Evolutionary conservation across 148 eudicot species (phyloP).

Genomic region (Rheum nobile): DNA sequence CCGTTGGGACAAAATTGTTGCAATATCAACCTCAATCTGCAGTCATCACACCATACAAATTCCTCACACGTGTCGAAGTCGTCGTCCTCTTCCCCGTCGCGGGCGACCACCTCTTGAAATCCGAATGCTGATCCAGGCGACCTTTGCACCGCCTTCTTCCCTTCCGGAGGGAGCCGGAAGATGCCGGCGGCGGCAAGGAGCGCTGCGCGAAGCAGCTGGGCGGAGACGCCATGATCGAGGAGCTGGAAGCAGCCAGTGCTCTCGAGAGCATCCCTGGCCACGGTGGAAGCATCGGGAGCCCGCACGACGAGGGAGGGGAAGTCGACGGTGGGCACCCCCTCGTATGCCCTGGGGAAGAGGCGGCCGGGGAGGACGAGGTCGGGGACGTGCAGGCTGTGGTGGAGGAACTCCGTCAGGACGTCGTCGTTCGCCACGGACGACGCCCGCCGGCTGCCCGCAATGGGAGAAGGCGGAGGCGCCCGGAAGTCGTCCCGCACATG

Average conservation of each 20-base stretch:
- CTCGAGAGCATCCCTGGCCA: constrained; percentile 21
- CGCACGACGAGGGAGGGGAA: constrained; percentile 9
- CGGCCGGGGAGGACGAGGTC: constrained; percentile 62
- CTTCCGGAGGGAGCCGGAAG: constrained; percentile 34
- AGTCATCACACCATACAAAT: constrained; percentile 49
- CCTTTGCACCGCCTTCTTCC: constrained; percentile 33
- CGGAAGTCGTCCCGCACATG: too few relatives aligned
- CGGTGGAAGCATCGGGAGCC: background rate
- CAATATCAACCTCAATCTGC: constrained; percentile 38
- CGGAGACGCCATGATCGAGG: constrained; percentile 50
- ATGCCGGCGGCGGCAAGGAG: constrained; percentile 23
- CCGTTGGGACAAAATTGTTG: constrained; percentile 55
- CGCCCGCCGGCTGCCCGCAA: constrained; percentile 47
- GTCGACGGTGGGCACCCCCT: constrained; percentile 31
- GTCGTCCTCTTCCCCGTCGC: constrained; percentile 28
- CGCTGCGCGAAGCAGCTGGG: constrained; percentile 21
- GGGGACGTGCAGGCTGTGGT: constrained; percentile 54
- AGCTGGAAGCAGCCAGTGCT: constrained; percentile 56
- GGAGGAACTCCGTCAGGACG: constrained; percentile 52
- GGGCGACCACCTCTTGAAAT: constrained; percentile 37
- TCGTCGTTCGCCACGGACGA: constrained; percentile 63
- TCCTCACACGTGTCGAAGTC: constrained; percentile 40
- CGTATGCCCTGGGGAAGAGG: constrained; percentile 53
- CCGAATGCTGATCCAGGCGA: constrained; percentile 39
- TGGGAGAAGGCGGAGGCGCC: constrained; percentile 89